Evolutionary conservation across 192 early-diverging fungal species (phyloP).

Genomic region (Coemansia pectinata): DNA sequence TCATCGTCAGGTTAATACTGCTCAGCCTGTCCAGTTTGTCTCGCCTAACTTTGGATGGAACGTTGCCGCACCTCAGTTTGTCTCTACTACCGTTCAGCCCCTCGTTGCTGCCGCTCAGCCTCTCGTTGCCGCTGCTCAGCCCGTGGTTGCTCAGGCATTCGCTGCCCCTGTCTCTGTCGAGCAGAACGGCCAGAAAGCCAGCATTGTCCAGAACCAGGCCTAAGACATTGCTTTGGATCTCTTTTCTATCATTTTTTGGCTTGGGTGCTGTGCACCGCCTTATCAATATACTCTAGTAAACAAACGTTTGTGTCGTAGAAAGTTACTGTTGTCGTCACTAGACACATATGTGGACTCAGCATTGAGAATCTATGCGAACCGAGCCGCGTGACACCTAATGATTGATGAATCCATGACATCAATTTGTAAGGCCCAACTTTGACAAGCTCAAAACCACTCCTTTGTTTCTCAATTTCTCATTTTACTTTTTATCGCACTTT

Average conservation of each 20-base stretch:
- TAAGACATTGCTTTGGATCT: not conserved
- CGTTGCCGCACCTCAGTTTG: conserved; percentile 10
- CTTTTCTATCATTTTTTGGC: not conserved
- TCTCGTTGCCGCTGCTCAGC: conserved; percentile 7
- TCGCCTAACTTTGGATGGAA: conserved; percentile 12
- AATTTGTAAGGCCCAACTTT: not conserved
- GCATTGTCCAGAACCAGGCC: conserved; percentile 29
- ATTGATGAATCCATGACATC: not conserved
- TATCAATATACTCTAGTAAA: not conserved
- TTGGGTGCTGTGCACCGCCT: conserved; percentile 1
- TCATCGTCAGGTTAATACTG: conserved; percentile 37
- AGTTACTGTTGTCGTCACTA: not conserved
- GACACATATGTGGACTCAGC: not conserved
- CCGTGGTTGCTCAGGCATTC: conserved; percentile 7
- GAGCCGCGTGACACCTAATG: not conserved
- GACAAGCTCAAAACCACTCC: not conserved
- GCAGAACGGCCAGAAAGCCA: conserved; percentile 31
- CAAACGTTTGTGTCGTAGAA: not conserved
- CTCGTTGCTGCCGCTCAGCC: not conserved
- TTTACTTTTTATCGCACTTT: not conserved
- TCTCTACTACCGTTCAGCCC: conserved; percentile 7
- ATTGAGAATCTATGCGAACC: not conserved
- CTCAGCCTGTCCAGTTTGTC: conserved; percentile 6
- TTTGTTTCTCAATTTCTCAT: not conserved
- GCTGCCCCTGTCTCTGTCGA: conserved; percentile 16